Evolutionary conservation across 306 rosid genomes (phyloP), one percentile per base, ranked within the genome.

Genomic region (Delonix regia): DNA sequence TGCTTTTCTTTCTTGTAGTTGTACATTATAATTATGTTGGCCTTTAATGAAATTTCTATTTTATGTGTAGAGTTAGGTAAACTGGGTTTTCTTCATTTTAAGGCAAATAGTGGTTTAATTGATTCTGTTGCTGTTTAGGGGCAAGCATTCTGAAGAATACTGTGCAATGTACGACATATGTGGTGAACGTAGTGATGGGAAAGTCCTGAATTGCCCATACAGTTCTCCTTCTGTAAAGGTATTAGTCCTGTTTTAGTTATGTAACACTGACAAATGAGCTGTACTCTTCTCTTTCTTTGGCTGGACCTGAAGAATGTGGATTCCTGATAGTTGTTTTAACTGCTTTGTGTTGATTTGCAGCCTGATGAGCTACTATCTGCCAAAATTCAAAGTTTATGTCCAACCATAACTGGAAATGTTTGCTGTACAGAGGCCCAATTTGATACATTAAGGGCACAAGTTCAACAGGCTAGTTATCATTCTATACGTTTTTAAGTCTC

Each of bases 131-230:
- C 12, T 83, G 51, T 34, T 69, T 77, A 94, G 97, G 85, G 85
- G 80, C 74, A 83, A 51, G 30, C 97, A 94, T 81, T 83, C 93
- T 39, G 34, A 71, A 77, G 97, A 88, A 74, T 94, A 89, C 85
- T 94, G 99, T 87, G 95, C 99, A 49, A 94, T 94, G 99, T 94
- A 90, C 85, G 97, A 82, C 87, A 89, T 92, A 57, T 94, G 99
- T 65, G 99, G 95, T 62, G 87, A 88, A 69, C 90, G 97, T 65
- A 88, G 91, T 48, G 99, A 94, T 52, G 97, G 97, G 44, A 94
- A 92, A 84, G 92, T 85, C 71, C 78, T 94, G 79, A 94, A 94
- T 75, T 94, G 99, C 80, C 99, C 99, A 13, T 90, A 94, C 72
- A 83, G 88, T 51, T 84, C 99, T 36, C 89, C 92, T 12, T 87